A percentile compares a stretch with the other conserved stretches of the same genome.
Conservation (phyloP, 257 asterid genomes). For the Vinca minor region DNA sequence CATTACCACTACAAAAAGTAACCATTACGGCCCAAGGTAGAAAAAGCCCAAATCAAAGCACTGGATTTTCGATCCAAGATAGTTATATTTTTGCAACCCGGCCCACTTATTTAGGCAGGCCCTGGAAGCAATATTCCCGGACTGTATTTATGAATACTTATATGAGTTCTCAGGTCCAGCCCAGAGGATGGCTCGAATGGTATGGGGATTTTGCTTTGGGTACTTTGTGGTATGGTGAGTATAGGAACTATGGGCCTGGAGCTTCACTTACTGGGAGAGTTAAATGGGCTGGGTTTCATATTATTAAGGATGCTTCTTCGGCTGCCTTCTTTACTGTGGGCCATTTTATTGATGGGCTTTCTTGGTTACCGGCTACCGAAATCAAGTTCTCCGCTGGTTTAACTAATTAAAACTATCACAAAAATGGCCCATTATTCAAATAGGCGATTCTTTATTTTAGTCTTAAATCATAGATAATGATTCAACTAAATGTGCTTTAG, state of each 20-base stretch:
- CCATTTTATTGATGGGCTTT: conserved; percentile 62
- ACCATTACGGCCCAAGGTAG: conserved; percentile 93
- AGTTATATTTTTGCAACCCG: conserved; percentile 57
- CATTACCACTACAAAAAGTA: conserved; percentile 75
- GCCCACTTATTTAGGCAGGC: conserved; percentile 82
- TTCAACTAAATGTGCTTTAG: too few relatives aligned
- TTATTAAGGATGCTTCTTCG: conserved; percentile 48
- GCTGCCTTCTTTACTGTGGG: conserved; percentile 63
- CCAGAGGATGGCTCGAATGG: conserved; percentile 97
- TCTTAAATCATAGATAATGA: too few relatives aligned
- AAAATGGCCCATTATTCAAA: too few relatives aligned
- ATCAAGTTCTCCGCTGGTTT: conserved; percentile 62
- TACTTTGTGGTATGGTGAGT: conserved; percentile 90
- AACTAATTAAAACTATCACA: conserved; percentile 24
- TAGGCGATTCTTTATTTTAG: too few relatives aligned
- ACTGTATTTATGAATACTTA: conserved; percentile 67
- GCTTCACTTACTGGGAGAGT: conserved; percentile 54
- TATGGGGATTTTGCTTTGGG: conserved; percentile 58
- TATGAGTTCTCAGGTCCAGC: conserved; percentile 81
- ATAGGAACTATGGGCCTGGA: conserved; percentile 89
- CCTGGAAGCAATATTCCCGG: conserved; percentile 79
- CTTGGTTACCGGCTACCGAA: conserved; percentile 92
- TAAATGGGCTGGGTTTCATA: conserved; percentile 74
- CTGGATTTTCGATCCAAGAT: conserved; percentile 75
- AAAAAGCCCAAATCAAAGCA: conserved; percentile 79